phyloP scores from a whole-genome alignment of 495 filamentous ascomycete species.

The Penicillium psychrofluorescens region DNA sequence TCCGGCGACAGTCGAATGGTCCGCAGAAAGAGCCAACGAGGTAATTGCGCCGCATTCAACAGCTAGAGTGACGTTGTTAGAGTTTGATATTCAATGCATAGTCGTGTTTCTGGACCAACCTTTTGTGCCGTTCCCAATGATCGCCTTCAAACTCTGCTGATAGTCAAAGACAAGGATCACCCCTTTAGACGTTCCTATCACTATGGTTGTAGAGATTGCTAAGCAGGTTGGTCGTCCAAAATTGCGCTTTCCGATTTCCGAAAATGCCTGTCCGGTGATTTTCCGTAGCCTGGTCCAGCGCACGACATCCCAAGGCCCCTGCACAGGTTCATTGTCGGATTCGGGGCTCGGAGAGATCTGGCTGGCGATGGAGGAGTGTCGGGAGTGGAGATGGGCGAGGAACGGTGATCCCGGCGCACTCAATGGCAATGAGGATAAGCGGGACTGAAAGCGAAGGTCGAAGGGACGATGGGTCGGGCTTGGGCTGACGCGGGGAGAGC shows the following conservation, averaged over 20 bases:
- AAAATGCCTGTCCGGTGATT: slow-evolving; percentile 81
- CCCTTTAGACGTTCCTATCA: slow-evolving; percentile 87
- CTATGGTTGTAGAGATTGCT: slow-evolving; percentile 81
- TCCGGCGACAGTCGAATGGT: slow-evolving; percentile 83
- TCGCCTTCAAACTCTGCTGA: slow-evolving; percentile 85
- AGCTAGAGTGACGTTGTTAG: slow-evolving; percentile 42
- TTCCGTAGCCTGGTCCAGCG: slow-evolving; percentile 92
- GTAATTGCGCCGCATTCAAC: slow-evolving; percentile 86
- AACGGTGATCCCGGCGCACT: slow-evolving; percentile 67
- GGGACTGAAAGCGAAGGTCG: slow-evolving; percentile 87
- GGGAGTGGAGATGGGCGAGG: slow-evolving; percentile 65
- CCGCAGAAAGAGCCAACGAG: slow-evolving; percentile 82
- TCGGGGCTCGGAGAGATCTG: slow-evolving; percentile 44
- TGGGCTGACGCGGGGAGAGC: slow-evolving; percentile 47
- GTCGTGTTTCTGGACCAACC: slow-evolving; percentile 29
- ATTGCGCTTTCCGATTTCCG: slow-evolving; percentile 87
- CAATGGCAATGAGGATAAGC: slow-evolving; percentile 56
- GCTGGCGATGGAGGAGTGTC: slow-evolving; percentile 64
- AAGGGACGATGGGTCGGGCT: slow-evolving; percentile 87
- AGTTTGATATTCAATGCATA: not conserved
- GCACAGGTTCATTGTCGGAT: slow-evolving; percentile 53
- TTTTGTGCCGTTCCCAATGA: slow-evolving; percentile 92
- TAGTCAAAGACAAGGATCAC: slow-evolving; percentile 95
- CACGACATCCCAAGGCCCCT: slow-evolving; percentile 89
- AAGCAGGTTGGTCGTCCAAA: slow-evolving; percentile 91